Base-by-base conservation (phyloP, 371 early-diverging fungal genomes). In the Blakeslea trispora region DNA sequence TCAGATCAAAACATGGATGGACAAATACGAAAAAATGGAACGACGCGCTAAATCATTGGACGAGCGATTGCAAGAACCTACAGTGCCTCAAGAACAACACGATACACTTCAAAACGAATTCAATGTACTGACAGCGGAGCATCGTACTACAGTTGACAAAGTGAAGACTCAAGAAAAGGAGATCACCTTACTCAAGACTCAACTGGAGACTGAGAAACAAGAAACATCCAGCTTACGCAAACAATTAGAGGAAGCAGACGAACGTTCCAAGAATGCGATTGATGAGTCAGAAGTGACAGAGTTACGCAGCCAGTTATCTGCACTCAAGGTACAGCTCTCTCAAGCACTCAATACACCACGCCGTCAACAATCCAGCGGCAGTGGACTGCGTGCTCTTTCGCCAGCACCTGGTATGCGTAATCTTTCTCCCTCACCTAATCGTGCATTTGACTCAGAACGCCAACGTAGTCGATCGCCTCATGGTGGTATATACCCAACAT, bases 1-100 rank as follows among this genome's bases (percentile, higher is more conserved):
- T n/a, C 89, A 90, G 61, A 74, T 88, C 48, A 68, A 69, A 9
- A 65, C 61, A 19, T 91, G 90, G 91, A 82, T 79, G 55, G 92
- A 92, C 39, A 84, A 88, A 63, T 87, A 84, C 55, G 83, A 85
- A 45, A 79, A 79, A 47, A 63, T 77, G 56, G 80, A 83, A 28
- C 58, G 68, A 53, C 79, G 68, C 45, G 67, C 72, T 52, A 82
- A 78, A 59, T 77, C 71, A 28, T 58, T 79, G 34, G 81, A 81
- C 39, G 70, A 59, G 52, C 70, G 69, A 42, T 65, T 80, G 24
- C 82, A 85, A 64, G 81, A 80, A 40, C 81, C 86, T 5, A 82
- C 87, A 22, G 87, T 87, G 37, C 79, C 71, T 53, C 74, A 84
- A 62, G 77, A 70, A 22, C 84, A 89, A 60, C 74, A 82, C 50